These are phyloP conservation scores for Scedosporium boydii DNA, from an alignment of 2,329 filamentous ascomycete genomes.

Conservation along the genomic window DNA sequence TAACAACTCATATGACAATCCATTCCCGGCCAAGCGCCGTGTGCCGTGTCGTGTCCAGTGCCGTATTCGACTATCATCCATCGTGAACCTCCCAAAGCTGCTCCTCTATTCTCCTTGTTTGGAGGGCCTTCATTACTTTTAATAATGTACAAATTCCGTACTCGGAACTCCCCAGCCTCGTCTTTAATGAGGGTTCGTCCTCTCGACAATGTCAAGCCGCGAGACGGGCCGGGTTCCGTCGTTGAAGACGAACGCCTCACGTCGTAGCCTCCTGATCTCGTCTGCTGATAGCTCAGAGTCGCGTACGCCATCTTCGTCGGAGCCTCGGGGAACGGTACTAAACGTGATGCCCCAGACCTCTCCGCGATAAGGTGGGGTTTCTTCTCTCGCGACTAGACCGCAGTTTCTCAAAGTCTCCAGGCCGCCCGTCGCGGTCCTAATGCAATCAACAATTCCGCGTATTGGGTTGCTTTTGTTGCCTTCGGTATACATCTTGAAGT, in stretches of 20 bases:
- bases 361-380: slow-evolving; percentile 13
- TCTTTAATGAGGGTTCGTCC: not conserved
- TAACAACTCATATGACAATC: not conserved
- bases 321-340: not conserved
- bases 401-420: slow-evolving; percentile 39
- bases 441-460: slow-evolving; percentile 39
- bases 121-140: not conserved
- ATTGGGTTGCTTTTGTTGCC: slow-evolving; percentile 32
- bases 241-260: slow-evolving; percentile 85
- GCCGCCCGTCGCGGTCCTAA: slow-evolving; percentile 41
- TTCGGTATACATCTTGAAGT: slow-evolving; percentile 43
- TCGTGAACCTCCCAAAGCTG: not conserved
- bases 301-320: slow-evolving; percentile 10
- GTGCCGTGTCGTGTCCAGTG: not conserved
- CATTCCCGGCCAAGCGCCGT: slow-evolving; percentile 1
- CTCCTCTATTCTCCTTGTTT: not conserved
- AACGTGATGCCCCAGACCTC: slow-evolving; percentile 14
- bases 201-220: slow-evolving; percentile 68
- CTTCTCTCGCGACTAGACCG: slow-evolving; percentile 31
- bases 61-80: slow-evolving; percentile 1
- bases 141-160: not conserved
- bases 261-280: slow-evolving; percentile 65
- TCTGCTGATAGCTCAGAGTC: slow-evolving; percentile 46
- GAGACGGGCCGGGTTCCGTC: slow-evolving; percentile 70
- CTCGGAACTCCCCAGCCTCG: too few species aligned